Percentiles rank a stretch among this genome's conserved stretches.
Evolutionary conservation across 305 asterid genomes (phyloP).

Genomic region (Galium porrigens): DNA sequence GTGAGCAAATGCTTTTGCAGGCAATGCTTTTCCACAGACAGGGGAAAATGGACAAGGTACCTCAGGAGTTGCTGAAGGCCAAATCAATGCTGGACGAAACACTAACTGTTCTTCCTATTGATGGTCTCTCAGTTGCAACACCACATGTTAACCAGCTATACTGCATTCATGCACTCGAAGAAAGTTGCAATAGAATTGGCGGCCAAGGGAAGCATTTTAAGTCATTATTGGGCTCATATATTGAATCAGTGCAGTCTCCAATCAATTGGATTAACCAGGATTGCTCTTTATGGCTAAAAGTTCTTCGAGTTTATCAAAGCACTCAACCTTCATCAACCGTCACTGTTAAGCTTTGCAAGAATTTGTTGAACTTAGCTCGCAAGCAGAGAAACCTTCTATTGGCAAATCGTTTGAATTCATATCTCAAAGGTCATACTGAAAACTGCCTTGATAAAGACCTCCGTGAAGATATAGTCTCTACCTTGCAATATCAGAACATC

Average conservation of each 20-base stretch:
- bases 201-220: slow-evolving; percentile 32
- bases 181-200: slow-evolving; percentile 35
- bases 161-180: slow-evolving; percentile 82
- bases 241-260: slow-evolving; percentile 56
- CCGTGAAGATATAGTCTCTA: slow-evolving; percentile 41
- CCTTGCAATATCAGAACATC: slow-evolving; percentile 59
- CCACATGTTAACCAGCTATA: slow-evolving; percentile 62
- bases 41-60: slow-evolving; percentile 65
- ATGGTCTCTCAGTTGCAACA: slow-evolving; percentile 78
- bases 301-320: slow-evolving; percentile 61
- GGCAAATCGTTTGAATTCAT: slow-evolving; percentile 60
- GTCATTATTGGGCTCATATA: slow-evolving; percentile 51
- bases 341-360: slow-evolving; percentile 71
- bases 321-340: slow-evolving; percentile 47
- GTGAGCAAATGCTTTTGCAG: slow-evolving; percentile 97
- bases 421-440: slow-evolving; percentile 44
- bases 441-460: slow-evolving; percentile 41
- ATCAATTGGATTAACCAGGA: slow-evolving; percentile 56
- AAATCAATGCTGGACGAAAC: slow-evolving; percentile 70
- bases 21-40: slow-evolving; percentile 78
- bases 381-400: slow-evolving; percentile 68
- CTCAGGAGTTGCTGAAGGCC: slow-evolving; percentile 71
- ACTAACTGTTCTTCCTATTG: slow-evolving; percentile 70
- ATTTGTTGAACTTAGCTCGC: slow-evolving; percentile 60
- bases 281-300: slow-evolving; percentile 89